Evolutionary conservation across 1,139 yeast species (phyloP), one percentile per base, ranked within the genome.

Genomic region (Arxiozyma telluris): DNA sequence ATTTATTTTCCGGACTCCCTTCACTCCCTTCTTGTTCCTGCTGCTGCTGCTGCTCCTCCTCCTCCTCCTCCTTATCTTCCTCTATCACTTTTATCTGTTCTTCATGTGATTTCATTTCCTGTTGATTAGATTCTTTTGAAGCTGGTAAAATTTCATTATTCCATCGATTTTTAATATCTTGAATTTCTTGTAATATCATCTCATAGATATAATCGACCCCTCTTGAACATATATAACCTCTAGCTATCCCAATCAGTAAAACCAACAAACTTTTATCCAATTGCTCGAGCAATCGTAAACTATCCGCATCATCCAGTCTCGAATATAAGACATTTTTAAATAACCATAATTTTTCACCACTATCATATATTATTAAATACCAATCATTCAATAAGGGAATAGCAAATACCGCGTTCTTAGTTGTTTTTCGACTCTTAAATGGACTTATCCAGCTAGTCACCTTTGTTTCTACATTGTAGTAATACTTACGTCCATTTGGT

Each of bases 401-500:
- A 6, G 54, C 60, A 52, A 57, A 59, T 6, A 55, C 38, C 2
- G 66, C 60, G 9, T 42, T 44, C 11, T 38, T 22, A 22, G 34
- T 47, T 23, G 44, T 49, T 17, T 22, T 39, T n/a, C 21, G 30
- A 3, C 3, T 4, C 30, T 81, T 18, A 73, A 80, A 21, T 0
- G 97, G 97, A 58, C 81, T 79, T 7, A 84, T 86, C 96, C 96
- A 89, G 48, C 85, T 83, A 0, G 96, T 82, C 60, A 82, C 82
- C 55, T 82, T 78, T 0, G 95, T 86, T 45, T 64, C 75, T 1
- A 78, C 56, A 61, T 90, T 84, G 68, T 82, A 87, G 68, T 85
- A 90, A 70, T 90, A 90, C 3, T 74, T 74, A 44, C 82, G 74
- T 0, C 95, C 95, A 52, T 82, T 80, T 4, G 81, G 83, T 56